Evolutionary conservation across 2,329 filamentous ascomycete genomes (phyloP), one percentile per base, ranked within the genome.

Genomic region (Alternaria sp.): DNA sequence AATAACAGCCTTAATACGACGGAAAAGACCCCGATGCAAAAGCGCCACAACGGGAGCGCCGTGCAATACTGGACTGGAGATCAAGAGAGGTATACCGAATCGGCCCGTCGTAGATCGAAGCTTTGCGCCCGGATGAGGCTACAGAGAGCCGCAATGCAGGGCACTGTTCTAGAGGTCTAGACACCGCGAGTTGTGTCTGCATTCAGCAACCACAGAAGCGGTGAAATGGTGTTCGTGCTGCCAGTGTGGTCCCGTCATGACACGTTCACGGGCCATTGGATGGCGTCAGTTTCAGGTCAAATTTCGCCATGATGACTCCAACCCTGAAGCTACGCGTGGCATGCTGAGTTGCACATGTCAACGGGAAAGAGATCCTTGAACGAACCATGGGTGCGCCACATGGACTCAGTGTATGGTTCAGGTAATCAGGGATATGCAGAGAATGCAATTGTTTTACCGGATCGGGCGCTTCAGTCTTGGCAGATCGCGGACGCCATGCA

Each of bases 401-500:
- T 47, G 52, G 47, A 13, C 43, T 54, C 21, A n/a, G 49, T 19
- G 17, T 19, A 49, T 15, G 40, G 55, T 23, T 21, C 25, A 44
- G 8, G 19, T n/a, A 45, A 23, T 1, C 21, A 70, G 50, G 45
- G 23, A 51, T 28, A 68, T 73, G 71, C 69, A 71, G 58, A 56
- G 58, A 47, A 36, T 75, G 72, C 66, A 56, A 58, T 47, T 61
- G 52, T 47, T 23, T 70, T 74, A 46, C 75, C 70, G 52, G 49
- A 69, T 67, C 40, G 23, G 67, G 66, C 62, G 43, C 50, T 50
- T 21, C 32, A 36, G 17, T 21, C 52, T 57, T 57, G 55, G 32
- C 55, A 54, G 44, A 69, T 68, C 52, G 58, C 45, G 54, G 44
- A 59, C 54, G 28, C 45, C 45, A 64, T 59, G 26, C 50, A 54